phyloP scores from a whole-genome alignment of 345 rosid species.

The Ailanthus altissimus region DNA sequence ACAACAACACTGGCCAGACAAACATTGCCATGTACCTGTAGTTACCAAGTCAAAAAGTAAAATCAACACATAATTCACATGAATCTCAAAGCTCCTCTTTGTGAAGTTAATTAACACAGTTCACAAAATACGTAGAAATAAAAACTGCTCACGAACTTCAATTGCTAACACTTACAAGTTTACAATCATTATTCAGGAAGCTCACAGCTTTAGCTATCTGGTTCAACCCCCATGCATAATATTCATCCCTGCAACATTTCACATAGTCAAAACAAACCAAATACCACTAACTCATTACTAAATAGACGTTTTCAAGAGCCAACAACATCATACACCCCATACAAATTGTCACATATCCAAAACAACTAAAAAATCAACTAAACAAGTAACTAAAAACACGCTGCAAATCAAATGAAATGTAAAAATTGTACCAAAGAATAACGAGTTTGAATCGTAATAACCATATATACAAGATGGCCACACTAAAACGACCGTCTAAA shows the following conservation, averaged over 20 bases:
- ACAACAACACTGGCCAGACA: constrained; percentile 94
- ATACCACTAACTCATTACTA: constrained; percentile 4
- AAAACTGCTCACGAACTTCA: background rate
- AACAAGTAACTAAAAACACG: background rate
- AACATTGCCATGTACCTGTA: constrained; percentile 95
- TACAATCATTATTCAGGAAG: constrained; percentile 98
- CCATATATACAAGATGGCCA: background rate
- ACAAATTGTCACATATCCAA: background rate
- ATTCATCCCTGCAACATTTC: constrained; percentile 74
- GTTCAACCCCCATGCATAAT: constrained; percentile 88
- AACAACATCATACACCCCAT: background rate
- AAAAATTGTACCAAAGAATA: background rate
- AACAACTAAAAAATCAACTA: background rate
- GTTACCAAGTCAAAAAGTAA: constrained; percentile 23
- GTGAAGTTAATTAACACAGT: background rate
- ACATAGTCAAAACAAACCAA: constrained; percentile 5
- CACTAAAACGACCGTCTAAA: background rate
- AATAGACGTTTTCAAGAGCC: background rate
- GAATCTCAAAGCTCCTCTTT: too few species aligned
- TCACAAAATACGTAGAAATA: background rate
- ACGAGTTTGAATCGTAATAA: background rate
- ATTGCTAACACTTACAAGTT: constrained; percentile 65
- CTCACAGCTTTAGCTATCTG: constrained; percentile 98
- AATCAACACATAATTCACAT: background rate
- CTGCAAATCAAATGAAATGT: background rate